Percentiles rank a stretch among this genome's conserved stretches.
phyloP scores from a whole-genome alignment of 2,329 filamentous ascomycete genomes.

The Pseudonectria foliicola region DNA sequence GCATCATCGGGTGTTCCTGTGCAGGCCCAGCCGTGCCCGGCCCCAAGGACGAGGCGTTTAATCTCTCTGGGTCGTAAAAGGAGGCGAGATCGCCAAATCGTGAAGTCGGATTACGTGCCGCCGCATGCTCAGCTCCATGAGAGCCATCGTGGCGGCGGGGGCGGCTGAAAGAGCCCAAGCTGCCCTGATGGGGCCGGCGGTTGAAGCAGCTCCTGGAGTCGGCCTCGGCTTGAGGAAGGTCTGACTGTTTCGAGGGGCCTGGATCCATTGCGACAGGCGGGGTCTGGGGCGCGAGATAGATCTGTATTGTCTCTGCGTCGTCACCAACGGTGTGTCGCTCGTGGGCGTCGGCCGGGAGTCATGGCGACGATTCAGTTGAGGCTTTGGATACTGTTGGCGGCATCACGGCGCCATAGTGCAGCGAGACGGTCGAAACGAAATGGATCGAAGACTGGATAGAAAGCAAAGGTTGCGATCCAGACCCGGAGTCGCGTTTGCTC shows the following conservation, averaged over 20 bases:
- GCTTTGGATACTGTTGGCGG: too few relatives aligned
- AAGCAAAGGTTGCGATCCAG: neutral
- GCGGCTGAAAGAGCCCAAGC: conserved; percentile 16
- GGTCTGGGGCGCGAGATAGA: too few relatives aligned
- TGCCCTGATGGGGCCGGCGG: conserved; percentile 6
- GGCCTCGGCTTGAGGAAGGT: too few relatives aligned
- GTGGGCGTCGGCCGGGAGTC: too few relatives aligned
- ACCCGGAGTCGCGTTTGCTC: neutral
- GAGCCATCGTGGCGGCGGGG: conserved; percentile 10
- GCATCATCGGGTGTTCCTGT: conserved; percentile 4
- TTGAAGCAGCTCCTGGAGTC: too few relatives aligned
- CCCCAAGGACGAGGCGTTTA: conserved; percentile 6
- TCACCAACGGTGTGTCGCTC: too few relatives aligned
- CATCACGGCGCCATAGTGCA: too few relatives aligned
- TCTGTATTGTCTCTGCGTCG: too few relatives aligned
- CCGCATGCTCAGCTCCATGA: conserved; percentile 2
- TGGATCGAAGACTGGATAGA: neutral
- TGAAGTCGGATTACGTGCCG: conserved; percentile 3
- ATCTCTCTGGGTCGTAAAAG: conserved; percentile 20
- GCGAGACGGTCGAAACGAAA: too few relatives aligned
- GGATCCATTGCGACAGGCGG: too few relatives aligned
- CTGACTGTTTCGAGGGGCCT: too few relatives aligned
- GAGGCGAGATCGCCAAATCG: conserved; percentile 14
- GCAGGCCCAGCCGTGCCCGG: conserved; percentile 12
- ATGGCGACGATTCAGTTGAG: too few relatives aligned